phyloP scores from a whole-genome alignment of 2,329 filamentous ascomycete genomes.

The Leptographium lundbergii region DNA sequence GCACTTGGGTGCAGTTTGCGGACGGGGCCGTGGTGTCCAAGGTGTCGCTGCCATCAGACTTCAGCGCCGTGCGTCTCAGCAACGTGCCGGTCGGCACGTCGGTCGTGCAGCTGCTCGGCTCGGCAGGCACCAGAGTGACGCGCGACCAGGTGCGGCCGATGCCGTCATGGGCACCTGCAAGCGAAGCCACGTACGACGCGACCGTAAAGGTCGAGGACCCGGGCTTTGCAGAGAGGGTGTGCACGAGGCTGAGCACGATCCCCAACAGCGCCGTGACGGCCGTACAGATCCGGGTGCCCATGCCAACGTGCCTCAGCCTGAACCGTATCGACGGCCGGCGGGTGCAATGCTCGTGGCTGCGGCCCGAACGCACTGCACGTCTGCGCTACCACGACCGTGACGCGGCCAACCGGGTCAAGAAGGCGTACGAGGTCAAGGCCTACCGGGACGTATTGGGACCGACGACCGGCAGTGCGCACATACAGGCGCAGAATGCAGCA shows the following conservation, averaged over 20 bases:
- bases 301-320: background rate
- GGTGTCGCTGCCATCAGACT: conserved; percentile 22
- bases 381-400: background rate
- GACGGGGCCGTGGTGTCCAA: conserved; percentile 15
- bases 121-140: conserved; percentile 18
- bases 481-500: background rate
- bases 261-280: background rate
- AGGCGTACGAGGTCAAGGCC: background rate
- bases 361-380: background rate
- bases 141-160: background rate
- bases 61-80: conserved; percentile 21
- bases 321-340: background rate
- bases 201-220: background rate
- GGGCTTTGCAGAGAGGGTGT: background rate
- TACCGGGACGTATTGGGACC: background rate
- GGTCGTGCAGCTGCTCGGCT: conserved; percentile 18
- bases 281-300: background rate
- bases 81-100: conserved; percentile 13
- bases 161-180: background rate
- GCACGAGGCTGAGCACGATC: background rate
- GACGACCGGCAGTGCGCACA: background rate
- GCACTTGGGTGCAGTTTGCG: background rate
- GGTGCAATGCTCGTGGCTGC: background rate
- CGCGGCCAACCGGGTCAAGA: background rate
- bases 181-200: background rate